Evolutionary conservation across 768 basidiomycete genomes (phyloP), one percentile per base, ranked within the genome.

Genomic region (Mycena maculata): DNA sequence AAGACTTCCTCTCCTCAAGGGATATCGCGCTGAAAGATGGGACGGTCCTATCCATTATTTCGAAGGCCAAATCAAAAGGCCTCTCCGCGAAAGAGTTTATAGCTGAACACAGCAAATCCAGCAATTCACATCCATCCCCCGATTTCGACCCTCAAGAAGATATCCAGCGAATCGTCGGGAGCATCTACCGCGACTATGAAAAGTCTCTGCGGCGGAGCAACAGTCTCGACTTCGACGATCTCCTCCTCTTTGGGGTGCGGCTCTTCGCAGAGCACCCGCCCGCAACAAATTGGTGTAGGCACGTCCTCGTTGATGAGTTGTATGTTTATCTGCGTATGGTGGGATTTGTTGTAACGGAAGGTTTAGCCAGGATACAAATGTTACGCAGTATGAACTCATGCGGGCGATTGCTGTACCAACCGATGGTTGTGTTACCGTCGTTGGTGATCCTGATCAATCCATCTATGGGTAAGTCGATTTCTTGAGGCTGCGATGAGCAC

Each of bases 391-490:
- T 76, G 84, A 90, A 63, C 85, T 96, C 25, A 91, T 95, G 90
- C 84, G 81, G 65, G 79, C 84, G 4, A 87, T 96, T 56, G 92
- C 89, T 0, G 72, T 81, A 5, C 78, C 80, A 36, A 59, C 72
- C 15, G 31, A 73, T 9, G 78, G 82, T 30, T 87, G 89, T 67
- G 82, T 95, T 28, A 94, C 91, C 5, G 86, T 96, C 42, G 94
- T 96, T 3, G 95, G 95, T 0, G 95, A 96, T 78, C 95, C 95
- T 0, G 95, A 96, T 76, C 95, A 96, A 75, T 94, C 93, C 0
- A 95, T 61, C 47, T 60, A 59, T n/a, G 47, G 54, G 55, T 58
- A 33, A 15, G 18, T 41, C 25, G 62, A 13, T 56, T 69, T n/a
- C 50, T 15, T 15, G 23, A 4, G 3, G 9, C 31, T 54, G 68